phyloP scores from a whole-genome alignment of 2,329 filamentous ascomycete genomes.

The Cryphonectria nitschkei region DNA sequence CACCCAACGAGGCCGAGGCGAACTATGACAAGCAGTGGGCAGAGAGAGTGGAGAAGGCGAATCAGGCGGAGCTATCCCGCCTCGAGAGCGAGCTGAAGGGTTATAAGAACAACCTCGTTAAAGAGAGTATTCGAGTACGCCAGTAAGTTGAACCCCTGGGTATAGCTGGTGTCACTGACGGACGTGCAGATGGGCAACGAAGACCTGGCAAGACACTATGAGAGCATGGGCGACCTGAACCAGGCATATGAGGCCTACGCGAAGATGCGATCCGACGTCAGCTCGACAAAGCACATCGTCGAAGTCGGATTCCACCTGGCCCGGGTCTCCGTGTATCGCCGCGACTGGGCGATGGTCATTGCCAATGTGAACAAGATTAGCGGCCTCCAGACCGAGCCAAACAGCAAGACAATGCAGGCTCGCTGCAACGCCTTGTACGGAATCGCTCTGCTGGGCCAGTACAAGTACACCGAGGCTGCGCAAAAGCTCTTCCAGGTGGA shows the following conservation, averaged over 20 bases:
- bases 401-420: conserved; percentile 51
- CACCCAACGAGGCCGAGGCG: conserved; percentile 70
- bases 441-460: conserved; percentile 52
- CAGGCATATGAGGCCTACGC: conserved; percentile 77
- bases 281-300: conserved; percentile 78
- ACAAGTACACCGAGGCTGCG: conserved; percentile 66
- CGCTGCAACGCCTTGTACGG: conserved; percentile 58
- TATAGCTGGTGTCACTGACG: neutral
- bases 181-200: conserved; percentile 82
- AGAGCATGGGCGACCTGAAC: conserved; percentile 73
- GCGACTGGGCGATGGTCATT: conserved; percentile 74
- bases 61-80: conserved; percentile 71
- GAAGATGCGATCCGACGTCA: conserved; percentile 90
- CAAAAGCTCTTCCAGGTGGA: conserved; percentile 69
- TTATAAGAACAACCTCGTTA: conserved; percentile 96
- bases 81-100: conserved; percentile 84
- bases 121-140: conserved; percentile 88
- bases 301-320: conserved; percentile 82
- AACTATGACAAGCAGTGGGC: conserved; percentile 74
- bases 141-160: neutral
- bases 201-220: conserved; percentile 83
- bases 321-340: conserved; percentile 73
- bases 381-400: conserved; percentile 50
- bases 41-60: conserved; percentile 66
- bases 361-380: conserved; percentile 66